Evolutionary conservation across 768 basidiomycete species (phyloP).

Genomic region (Russula earlei): DNA sequence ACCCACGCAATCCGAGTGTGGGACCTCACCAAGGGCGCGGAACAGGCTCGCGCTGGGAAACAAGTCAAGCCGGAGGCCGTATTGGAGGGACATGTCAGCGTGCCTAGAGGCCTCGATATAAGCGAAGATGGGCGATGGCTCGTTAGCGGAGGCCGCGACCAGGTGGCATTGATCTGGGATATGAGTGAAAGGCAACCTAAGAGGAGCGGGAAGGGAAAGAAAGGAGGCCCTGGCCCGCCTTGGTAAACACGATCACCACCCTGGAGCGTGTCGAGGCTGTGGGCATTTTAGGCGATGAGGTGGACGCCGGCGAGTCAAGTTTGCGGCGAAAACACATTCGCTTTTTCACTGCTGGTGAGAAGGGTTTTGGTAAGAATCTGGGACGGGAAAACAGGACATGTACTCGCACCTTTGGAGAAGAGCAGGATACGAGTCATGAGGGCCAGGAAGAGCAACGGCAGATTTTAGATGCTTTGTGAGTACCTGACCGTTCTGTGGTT

Average conservation of each 20-base stretch:
- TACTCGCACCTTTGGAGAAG: slow-evolving; percentile 47
- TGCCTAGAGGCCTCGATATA: slow-evolving; percentile 84
- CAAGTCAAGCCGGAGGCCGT: slow-evolving; percentile 61
- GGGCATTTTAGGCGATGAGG: slow-evolving; percentile 52
- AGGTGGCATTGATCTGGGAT: slow-evolving; percentile 91
- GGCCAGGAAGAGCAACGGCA: slow-evolving; percentile 75
- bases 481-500: background rate
- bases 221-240: slow-evolving; percentile 40
- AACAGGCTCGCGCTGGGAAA: slow-evolving; percentile 45
- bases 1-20: slow-evolving; percentile 90
- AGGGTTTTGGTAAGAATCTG: slow-evolving; percentile 78
- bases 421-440: slow-evolving; percentile 36
- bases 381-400: slow-evolving; percentile 61
- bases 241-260: slow-evolving; percentile 72
- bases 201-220: slow-evolving; percentile 41
- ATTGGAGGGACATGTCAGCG: slow-evolving; percentile 93
- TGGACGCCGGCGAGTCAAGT: slow-evolving; percentile 38
- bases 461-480: slow-evolving; percentile 76
- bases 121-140: slow-evolving; percentile 83
- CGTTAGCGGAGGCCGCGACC: slow-evolving; percentile 85
- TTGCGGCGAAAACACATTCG: slow-evolving; percentile 36
- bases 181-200: slow-evolving; percentile 32
- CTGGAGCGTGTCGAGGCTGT: slow-evolving; percentile 84
- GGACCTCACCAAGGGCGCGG: slow-evolving; percentile 52
- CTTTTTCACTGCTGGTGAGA: slow-evolving; percentile 89